Evolutionary conservation across 2,329 filamentous ascomycete species (phyloP).

Genomic region (Neofusicoccum parvum): DNA sequence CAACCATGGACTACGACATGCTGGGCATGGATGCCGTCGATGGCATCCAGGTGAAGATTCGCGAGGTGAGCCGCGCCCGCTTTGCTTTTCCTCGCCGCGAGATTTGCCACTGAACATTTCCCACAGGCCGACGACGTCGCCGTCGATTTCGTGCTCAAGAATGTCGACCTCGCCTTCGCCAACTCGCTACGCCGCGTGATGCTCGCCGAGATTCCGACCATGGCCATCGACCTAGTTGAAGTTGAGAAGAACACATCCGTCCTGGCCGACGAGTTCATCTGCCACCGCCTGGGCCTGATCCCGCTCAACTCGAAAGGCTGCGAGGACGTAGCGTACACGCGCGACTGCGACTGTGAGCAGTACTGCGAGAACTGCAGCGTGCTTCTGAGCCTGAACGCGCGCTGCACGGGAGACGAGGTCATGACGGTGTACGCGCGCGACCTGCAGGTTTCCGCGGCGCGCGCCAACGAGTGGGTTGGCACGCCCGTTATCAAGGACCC

Average conservation of each 20-base stretch:
- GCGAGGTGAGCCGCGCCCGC: constrained; percentile 35
- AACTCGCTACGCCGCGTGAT: constrained; percentile 91
- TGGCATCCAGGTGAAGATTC: constrained; percentile 51
- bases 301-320: constrained; percentile 84
- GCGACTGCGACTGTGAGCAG: constrained; percentile 95
- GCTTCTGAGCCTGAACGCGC: constrained; percentile 78
- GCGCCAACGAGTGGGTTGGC: constrained; percentile 74
- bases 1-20: constrained; percentile 53
- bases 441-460: constrained; percentile 70
- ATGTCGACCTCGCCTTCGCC: constrained; percentile 86
- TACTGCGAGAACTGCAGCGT: constrained; percentile 93
- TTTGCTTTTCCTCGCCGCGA: constrained; percentile 23
- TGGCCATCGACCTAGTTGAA: constrained; percentile 93
- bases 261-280: constrained; percentile 92
- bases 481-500: constrained; percentile 82
- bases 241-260: constrained; percentile 94
- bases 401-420: constrained; percentile 81
- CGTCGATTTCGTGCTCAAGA: constrained; percentile 89
- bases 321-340: constrained; percentile 79
- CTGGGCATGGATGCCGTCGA: constrained; percentile 48
- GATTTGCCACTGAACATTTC: constrained; percentile 7
- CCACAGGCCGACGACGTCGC: constrained; percentile 73
- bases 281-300: constrained; percentile 86
- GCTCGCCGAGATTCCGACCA: constrained; percentile 89
- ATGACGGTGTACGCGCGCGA: constrained; percentile 96